Conservation (phyloP, 139 green algal species). For the Diplosphaera chodatii region DNA sequence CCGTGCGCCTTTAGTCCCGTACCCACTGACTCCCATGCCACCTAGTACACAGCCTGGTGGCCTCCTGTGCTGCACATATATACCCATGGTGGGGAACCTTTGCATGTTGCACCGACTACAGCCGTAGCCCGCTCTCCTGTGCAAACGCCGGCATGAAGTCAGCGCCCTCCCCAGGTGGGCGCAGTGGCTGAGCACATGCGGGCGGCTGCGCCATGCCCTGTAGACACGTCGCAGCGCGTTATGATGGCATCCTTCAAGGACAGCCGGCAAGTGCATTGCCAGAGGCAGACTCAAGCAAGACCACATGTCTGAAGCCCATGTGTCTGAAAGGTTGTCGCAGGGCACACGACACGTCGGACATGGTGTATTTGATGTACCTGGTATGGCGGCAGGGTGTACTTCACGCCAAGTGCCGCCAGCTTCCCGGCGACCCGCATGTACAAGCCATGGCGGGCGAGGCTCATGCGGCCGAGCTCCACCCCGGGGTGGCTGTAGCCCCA, state of each 20-base stretch:
- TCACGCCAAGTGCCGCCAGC: neutral
- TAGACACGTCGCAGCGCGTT: too few species aligned
- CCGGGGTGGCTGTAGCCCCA: constrained; percentile 17
- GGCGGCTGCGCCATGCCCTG: neutral
- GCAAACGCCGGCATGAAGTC: constrained; percentile 23
- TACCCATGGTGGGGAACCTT: too few species aligned
- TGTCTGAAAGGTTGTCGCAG: too few species aligned
- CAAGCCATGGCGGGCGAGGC: constrained; percentile 7
- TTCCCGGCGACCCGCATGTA: constrained; percentile 10
- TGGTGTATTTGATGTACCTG: neutral
- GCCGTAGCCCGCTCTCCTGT: constrained; percentile 1
- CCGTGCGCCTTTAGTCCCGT: too few species aligned
- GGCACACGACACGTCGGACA: neutral
- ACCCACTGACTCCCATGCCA: too few species aligned
- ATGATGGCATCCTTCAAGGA: too few species aligned
- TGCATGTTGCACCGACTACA: too few species aligned
- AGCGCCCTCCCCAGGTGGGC: constrained; percentile 10
- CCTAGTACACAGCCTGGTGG: too few species aligned
- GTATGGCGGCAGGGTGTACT: constrained; percentile 23
- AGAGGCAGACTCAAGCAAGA: too few species aligned
- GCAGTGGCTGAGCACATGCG: neutral
- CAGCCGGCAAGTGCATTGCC: too few species aligned
- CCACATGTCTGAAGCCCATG: too few species aligned
- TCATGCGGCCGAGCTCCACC: constrained; percentile 21
- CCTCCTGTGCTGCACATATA: too few species aligned